Evolutionary conservation across 2,329 filamentous ascomycete species (phyloP).

Genomic region (Hypoxylon sp.): DNA sequence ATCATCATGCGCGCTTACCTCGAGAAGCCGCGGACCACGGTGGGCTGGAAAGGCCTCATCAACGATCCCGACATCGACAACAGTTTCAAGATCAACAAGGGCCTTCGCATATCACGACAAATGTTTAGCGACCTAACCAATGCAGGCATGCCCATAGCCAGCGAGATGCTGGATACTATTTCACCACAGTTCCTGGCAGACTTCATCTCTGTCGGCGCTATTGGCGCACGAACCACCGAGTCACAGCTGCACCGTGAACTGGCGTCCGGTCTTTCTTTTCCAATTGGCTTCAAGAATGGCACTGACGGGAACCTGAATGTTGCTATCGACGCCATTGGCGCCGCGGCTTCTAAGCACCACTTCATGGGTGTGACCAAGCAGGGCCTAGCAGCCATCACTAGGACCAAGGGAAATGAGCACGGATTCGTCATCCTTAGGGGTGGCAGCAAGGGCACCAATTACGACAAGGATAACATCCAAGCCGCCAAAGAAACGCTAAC

Average conservation of each 20-base stretch:
- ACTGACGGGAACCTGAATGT: conserved; percentile 93
- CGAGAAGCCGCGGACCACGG: conserved; percentile 97
- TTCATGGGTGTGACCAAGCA: conserved; percentile 99
- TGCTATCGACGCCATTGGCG: conserved; percentile 95
- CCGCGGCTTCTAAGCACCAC: conserved; percentile 88
- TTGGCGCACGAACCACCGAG: conserved; percentile 96
- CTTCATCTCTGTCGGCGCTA: conserved; percentile 93
- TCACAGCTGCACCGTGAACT: conserved; percentile 97
- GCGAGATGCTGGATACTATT: conserved; percentile 99
- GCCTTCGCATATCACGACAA: conserved; percentile 90
- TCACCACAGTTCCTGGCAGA: conserved; percentile 98
- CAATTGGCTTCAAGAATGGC: conserved; percentile 99
- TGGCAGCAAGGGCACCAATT: conserved; percentile 94
- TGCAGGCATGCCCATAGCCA: conserved; percentile 93
- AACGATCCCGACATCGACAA: conserved; percentile 99
- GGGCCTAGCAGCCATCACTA: conserved; percentile 93
- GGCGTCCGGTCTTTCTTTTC: conserved; percentile 94
- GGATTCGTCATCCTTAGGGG: conserved; percentile 97
- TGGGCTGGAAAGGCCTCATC: conserved; percentile 99
- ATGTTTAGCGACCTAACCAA: conserved; percentile 92
- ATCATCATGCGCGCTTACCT: conserved; percentile 99
- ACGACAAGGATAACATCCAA: conserved; percentile 86
- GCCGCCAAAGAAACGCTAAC: conserved; percentile 81
- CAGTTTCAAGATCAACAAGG: conserved; percentile 99
- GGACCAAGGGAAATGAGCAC: conserved; percentile 94